Conservation (phyloP, 345 rosid genomes). For the Arabidopsis arenosa region DNA sequence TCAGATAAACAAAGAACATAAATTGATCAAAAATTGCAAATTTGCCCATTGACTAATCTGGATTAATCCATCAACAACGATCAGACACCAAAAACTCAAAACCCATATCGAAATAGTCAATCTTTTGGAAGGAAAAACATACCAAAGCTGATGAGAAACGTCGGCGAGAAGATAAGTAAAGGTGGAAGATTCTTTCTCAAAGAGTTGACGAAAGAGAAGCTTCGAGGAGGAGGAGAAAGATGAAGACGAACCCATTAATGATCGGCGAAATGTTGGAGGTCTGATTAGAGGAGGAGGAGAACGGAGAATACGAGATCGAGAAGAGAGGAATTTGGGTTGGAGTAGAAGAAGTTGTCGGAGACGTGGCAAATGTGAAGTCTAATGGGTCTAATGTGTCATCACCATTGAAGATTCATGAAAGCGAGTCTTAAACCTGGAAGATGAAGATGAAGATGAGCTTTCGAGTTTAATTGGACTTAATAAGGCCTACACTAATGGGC, state of each 20-base stretch:
- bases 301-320: slow-evolving; percentile 1
- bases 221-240: slow-evolving; percentile 48
- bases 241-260: slow-evolving; percentile 48
- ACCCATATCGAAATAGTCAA: slow-evolving; percentile 19
- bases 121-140: slow-evolving; percentile 19
- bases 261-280: slow-evolving; percentile 8
- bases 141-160: slow-evolving; percentile 81
- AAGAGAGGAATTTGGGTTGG: slow-evolving; percentile 16
- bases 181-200: slow-evolving; percentile 91
- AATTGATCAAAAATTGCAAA: not conserved
- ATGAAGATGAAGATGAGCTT: not conserved
- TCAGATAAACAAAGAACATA: not conserved
- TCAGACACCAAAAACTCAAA: slow-evolving; percentile 1
- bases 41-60: too few species aligned
- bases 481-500: not conserved
- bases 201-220: slow-evolving; percentile 87
- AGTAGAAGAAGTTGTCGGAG: slow-evolving; percentile 15
- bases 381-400: too few species aligned
- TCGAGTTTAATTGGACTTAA: not conserved
- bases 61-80: not conserved
- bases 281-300: slow-evolving; percentile 14
- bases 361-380: slow-evolving; percentile 20
- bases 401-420: slow-evolving; percentile 5
- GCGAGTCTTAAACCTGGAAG: not conserved
- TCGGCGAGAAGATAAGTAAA: slow-evolving; percentile 95